These are phyloP conservation scores for Penicillium nucicola DNA, from an alignment of 495 filamentous ascomycete genomes.

Conservation along the genomic window DNA sequence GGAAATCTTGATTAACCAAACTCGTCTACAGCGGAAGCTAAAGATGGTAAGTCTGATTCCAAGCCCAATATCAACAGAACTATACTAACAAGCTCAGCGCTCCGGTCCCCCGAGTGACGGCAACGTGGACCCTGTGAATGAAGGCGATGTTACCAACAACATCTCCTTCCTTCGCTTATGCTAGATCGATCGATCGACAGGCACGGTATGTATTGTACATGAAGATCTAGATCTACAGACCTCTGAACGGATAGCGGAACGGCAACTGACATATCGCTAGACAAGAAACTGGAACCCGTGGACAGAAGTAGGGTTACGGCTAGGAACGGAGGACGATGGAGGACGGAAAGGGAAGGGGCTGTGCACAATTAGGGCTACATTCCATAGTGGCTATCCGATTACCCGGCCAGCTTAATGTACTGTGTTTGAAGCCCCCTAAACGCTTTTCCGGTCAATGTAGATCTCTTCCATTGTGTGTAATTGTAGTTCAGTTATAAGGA, in stretches of 20 bases:
- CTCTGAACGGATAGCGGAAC: neutral
- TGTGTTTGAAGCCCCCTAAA: too few relatives aligned
- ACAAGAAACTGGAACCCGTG: neutral
- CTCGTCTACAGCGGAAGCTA: neutral
- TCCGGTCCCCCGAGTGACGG: constrained; percentile 2
- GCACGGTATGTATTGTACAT: neutral
- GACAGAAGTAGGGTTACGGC: neutral
- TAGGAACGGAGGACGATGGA: neutral
- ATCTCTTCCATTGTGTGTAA: too few relatives aligned
- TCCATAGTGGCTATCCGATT: neutral
- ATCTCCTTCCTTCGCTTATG: constrained; percentile 13
- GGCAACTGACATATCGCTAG: neutral
- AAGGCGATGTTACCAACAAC: constrained; percentile 14
- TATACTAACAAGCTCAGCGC: constrained; percentile 6
- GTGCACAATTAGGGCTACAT: neutral
- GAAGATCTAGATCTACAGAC: neutral
- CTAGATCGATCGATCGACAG: constrained; percentile 4
- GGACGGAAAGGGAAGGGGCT: neutral
- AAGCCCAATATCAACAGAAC: neutral
- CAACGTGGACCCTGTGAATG: constrained; percentile 9
- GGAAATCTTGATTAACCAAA: too few relatives aligned
- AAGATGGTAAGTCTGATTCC: neutral
- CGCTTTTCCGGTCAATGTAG: too few relatives aligned
- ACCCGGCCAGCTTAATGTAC: neutral
- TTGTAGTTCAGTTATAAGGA: too few relatives aligned